A percentile compares a stretch with the other conserved stretches of the same genome.
These are phyloP conservation scores for Trichoderma gracile DNA, from an alignment of 2,329 filamentous ascomycete genomes.

Conservation along the genomic window DNA sequence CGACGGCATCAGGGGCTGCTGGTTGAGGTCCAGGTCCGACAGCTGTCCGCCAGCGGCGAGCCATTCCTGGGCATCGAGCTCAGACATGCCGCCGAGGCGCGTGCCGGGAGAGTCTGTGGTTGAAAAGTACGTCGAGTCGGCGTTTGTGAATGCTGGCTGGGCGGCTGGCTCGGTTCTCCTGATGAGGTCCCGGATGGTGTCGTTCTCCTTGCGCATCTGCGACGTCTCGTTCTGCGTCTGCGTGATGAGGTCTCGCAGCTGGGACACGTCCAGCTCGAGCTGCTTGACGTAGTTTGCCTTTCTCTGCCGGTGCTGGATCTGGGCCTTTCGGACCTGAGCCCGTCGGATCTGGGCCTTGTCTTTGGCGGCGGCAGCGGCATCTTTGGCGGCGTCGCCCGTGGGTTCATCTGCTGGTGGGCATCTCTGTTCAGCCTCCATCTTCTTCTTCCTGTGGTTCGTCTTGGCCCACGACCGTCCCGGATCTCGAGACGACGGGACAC, in stretches of 20 bases:
- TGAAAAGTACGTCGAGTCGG: slow-evolving; percentile 17
- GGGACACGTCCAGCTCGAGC: slow-evolving; percentile 53
- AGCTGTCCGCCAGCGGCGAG: slow-evolving; percentile 8
- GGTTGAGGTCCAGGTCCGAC: slow-evolving; percentile 22
- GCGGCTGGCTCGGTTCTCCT: slow-evolving; percentile 29
- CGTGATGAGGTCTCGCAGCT: slow-evolving; percentile 50
- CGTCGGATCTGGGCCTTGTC: slow-evolving; percentile 51
- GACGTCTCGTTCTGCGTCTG: slow-evolving; percentile 43
- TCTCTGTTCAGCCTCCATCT: slow-evolving; percentile 22
- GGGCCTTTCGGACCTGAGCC: slow-evolving; percentile 54
- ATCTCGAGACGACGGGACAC: slow-evolving; percentile 12
- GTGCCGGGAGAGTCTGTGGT: slow-evolving; percentile 7
- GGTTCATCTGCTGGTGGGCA: slow-evolving; percentile 13
- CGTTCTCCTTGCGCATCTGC: slow-evolving; percentile 46
- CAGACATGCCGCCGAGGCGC: slow-evolving; percentile 1
- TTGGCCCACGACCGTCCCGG: not conserved
- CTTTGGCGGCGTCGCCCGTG: slow-evolving; percentile 8
- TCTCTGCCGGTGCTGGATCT: slow-evolving; percentile 57
- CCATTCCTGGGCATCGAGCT: slow-evolving; percentile 14
- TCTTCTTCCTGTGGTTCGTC: slow-evolving; percentile 25
- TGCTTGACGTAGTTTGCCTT: slow-evolving; percentile 57
- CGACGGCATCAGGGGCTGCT: slow-evolving; percentile 15
- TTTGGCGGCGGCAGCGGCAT: slow-evolving; percentile 31
- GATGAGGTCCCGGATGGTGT: slow-evolving; percentile 43
- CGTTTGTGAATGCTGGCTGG: slow-evolving; percentile 24